phyloP scores from a whole-genome alignment of 2,329 filamentous ascomycete species.

The Pseudogymnoascus sp. region DNA sequence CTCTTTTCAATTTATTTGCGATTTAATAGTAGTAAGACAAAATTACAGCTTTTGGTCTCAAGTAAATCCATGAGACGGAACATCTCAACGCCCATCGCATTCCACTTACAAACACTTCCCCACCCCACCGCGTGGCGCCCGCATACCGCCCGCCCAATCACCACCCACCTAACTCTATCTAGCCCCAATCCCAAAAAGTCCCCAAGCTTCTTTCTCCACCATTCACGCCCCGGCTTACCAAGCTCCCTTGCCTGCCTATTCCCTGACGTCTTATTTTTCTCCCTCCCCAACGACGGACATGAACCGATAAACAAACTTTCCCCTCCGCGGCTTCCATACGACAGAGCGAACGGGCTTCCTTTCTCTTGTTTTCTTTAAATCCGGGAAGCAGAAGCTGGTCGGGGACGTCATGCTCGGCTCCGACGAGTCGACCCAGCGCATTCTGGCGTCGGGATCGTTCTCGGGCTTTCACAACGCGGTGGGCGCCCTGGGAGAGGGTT shows the following conservation, averaged over 20 bases:
- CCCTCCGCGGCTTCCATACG: not conserved
- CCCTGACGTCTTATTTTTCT: conserved; percentile 6
- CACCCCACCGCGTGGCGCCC: conserved; percentile 1
- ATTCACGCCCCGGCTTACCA: conserved; percentile 4
- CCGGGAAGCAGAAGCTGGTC: not conserved
- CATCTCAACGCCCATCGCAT: not conserved
- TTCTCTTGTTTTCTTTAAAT: no score
- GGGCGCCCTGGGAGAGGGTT: conserved; percentile 46
- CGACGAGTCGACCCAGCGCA: conserved; percentile 17
- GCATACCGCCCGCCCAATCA: not conserved
- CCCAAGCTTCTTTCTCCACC: conserved; percentile 5
- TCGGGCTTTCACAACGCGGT: conserved; percentile 44
- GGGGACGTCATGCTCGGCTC: conserved; percentile 14
- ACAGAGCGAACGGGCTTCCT: not conserved
- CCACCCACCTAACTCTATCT: not conserved
- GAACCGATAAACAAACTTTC: not conserved
- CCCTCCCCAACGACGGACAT: not conserved
- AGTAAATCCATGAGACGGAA: not conserved
- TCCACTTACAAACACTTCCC: conserved; percentile 2
- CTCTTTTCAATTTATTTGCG: not conserved
- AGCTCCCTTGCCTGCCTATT: conserved; percentile 5
- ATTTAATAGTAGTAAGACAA: not conserved
- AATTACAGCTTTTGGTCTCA: not conserved
- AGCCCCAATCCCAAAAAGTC: not conserved
- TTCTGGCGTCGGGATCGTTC: conserved; percentile 49